Percentiles rank a stretch among this genome's conserved stretches.
phyloP scores from a whole-genome alignment of 345 rosid species.

The Eucalyptus grandis region DNA sequence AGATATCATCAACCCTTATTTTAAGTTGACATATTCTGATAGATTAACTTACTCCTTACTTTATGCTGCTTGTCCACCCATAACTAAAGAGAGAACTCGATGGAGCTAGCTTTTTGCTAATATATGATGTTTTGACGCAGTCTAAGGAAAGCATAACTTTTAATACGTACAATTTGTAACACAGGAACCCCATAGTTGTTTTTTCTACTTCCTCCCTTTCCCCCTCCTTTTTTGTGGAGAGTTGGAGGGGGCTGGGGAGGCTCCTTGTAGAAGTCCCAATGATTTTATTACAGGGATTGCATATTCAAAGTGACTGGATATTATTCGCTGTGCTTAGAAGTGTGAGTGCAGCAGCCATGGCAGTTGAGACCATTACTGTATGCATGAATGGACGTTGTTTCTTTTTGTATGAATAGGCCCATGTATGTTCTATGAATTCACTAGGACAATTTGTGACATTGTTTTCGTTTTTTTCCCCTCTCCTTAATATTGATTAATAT shows the following conservation, averaged over 20 bases:
- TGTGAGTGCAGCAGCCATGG: not conserved
- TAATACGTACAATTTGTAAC: not conserved
- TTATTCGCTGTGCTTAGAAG: not conserved
- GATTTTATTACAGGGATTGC: not conserved
- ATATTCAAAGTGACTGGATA: not conserved
- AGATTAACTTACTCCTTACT: not conserved
- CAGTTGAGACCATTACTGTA: not conserved
- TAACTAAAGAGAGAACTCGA: not conserved
- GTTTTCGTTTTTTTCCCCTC: not conserved
- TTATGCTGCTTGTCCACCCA: not conserved
- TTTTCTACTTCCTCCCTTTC: not conserved
- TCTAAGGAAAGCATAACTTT: not conserved
- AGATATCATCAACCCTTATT: not conserved
- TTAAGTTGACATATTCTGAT: not conserved
- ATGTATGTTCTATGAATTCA: not conserved
- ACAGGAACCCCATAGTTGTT: not conserved
- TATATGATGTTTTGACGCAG: not conserved
- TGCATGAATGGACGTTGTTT: not conserved
- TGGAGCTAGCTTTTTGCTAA: not conserved
- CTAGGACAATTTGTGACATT: not conserved
- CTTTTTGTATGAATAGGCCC: not conserved
- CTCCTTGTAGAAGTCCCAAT: not conserved
- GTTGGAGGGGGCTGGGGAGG: not conserved
- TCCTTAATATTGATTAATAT: not conserved
- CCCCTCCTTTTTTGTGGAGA: not conserved